Percentiles rank a stretch among this genome's conserved stretches.
Evolutionary conservation across 768 basidiomycete species (phyloP).

Genomic region (Tricholomella constricta): DNA sequence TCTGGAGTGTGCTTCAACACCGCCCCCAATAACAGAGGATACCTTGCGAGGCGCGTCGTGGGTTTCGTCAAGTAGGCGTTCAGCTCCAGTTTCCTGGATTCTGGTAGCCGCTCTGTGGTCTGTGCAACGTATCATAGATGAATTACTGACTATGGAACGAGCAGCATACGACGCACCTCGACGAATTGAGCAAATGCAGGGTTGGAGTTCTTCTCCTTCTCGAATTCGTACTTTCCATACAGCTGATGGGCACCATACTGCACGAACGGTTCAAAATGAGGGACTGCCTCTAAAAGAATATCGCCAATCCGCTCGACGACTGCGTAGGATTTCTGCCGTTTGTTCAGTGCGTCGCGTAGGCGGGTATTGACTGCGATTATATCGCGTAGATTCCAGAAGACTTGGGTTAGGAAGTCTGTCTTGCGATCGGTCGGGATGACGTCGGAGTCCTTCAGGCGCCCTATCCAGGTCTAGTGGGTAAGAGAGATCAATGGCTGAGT

Average conservation of each 20-base stretch:
- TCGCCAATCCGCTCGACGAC: slow-evolving; percentile 93
- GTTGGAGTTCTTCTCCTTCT: slow-evolving; percentile 96
- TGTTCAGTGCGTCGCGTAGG: slow-evolving; percentile 91
- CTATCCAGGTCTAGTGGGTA: slow-evolving; percentile 76
- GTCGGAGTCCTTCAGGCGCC: slow-evolving; percentile 72
- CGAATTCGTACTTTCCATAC: slow-evolving; percentile 98
- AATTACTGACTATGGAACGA: background rate
- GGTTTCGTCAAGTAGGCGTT: slow-evolving; percentile 99
- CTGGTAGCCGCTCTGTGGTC: slow-evolving; percentile 90
- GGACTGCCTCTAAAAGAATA: slow-evolving; percentile 83
- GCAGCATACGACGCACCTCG: slow-evolving; percentile 61
- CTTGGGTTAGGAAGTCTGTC: slow-evolving; percentile 86
- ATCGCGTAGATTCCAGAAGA: slow-evolving; percentile 97
- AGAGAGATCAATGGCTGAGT: background rate
- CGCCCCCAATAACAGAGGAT: slow-evolving; percentile 90
- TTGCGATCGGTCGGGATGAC: slow-evolving; percentile 77
- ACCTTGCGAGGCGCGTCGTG: slow-evolving; percentile 95
- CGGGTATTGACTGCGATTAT: slow-evolving; percentile 90
- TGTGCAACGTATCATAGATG: slow-evolving; percentile 28
- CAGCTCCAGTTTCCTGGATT: slow-evolving; percentile 94
- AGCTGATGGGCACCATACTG: slow-evolving; percentile 95
- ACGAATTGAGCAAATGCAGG: slow-evolving; percentile 93
- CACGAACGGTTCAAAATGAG: slow-evolving; percentile 90
- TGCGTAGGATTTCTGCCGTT: slow-evolving; percentile 93
- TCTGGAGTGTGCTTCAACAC: slow-evolving; percentile 91